Base-by-base conservation (phyloP, 768 basidiomycete species). In the Coprinellus aureogranulatus region DNA sequence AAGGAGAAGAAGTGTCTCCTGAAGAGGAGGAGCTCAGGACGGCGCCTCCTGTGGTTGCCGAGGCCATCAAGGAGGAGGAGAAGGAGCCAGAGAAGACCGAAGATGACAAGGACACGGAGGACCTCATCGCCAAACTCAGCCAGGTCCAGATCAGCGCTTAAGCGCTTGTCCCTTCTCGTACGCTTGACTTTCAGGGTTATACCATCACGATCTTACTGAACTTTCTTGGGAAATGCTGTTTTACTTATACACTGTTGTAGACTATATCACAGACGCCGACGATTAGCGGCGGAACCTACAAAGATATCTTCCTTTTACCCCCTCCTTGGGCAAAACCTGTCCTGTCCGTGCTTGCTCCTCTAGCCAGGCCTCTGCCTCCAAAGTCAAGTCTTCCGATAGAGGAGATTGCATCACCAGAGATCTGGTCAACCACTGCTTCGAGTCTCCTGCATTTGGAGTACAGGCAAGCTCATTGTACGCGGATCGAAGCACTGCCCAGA, bases 111-210 rank as follows among this genome's bases (percentile, higher is more conserved):
- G 65, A 69, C 28, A 76, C 82, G 30, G 82, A 85, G 65, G 81
- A 81, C 22, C 83, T 94, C 12, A 84, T 84, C 12, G 83, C 88
- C 59, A 71, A 87, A 58, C 66, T 94, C 67, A 78, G 74, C 73
- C 90, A 91, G 69, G 84, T 89, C 53, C 67, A 69, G n/a, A 76
- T 85, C 57, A 63, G 9, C 20, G 16, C 20, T 44, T 44, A 8
- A 18, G 10, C 20, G 8, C 6, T 6, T 44, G 34, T 55, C 25
- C 6, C 16, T 11, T 26, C 22, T 2, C 23, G 2, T 27, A 44
- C 58, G 34, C 57, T 61, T 42, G 55, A 44, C 40, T 59, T 42
- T 11, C 54, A 44, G 20, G 20, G 16, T n/a, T 44, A n/a, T 16
- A 44, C 41, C 5, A 44, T 44, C 18, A 10, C 16, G 20, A 44